Evolutionary conservation across 495 filamentous ascomycete species (phyloP).

Genomic region (Penicillium simplicissimum): DNA sequence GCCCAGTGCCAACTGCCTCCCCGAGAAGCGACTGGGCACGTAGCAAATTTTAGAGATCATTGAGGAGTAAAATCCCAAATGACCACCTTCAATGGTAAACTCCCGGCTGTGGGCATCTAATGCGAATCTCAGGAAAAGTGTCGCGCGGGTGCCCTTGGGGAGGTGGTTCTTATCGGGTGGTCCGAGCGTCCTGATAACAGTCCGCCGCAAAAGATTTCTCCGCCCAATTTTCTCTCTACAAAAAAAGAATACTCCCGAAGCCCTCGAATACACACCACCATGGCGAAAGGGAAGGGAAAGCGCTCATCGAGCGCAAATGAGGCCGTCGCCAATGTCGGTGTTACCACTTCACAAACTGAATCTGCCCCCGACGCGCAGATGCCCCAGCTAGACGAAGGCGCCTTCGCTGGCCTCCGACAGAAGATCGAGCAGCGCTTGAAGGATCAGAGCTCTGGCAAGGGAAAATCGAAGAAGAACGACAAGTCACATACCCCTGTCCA

Average conservation of each 20-base stretch:
- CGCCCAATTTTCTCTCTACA: slow-evolving; percentile 28
- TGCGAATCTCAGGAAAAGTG: slow-evolving; percentile 15
- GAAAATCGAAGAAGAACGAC: slow-evolving; percentile 48
- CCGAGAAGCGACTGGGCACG: slow-evolving; percentile 8
- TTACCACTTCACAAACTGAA: slow-evolving; percentile 25
- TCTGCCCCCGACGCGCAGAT: slow-evolving; percentile 36
- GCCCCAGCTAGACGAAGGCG: slow-evolving; percentile 58
- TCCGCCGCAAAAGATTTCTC: slow-evolving; percentile 39
- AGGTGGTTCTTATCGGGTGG: slow-evolving; percentile 33
- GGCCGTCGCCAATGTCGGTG: slow-evolving; percentile 17
- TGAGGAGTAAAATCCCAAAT: not conserved
- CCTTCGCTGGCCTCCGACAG: slow-evolving; percentile 62
- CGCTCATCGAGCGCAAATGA: slow-evolving; percentile 38
- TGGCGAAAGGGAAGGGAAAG: slow-evolving; percentile 48
- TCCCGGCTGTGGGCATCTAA: slow-evolving; percentile 8
- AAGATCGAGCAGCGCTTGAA: slow-evolving; percentile 61
- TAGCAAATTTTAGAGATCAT: slow-evolving; percentile 19
- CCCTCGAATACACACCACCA: slow-evolving; percentile 24
- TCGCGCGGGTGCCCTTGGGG: slow-evolving; percentile 18
- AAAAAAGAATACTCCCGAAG: slow-evolving; percentile 20
- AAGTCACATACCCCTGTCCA: slow-evolving; percentile 23
- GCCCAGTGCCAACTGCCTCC: slow-evolving; percentile 14
- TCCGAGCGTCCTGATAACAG: slow-evolving; percentile 34
- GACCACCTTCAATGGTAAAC: slow-evolving; percentile 3
- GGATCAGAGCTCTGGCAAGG: slow-evolving; percentile 45